Percentiles rank a stretch among this genome's conserved stretches.
These are phyloP conservation scores for Verticillium isaacii DNA, from an alignment of 2,329 filamentous ascomycete species.

Conservation along the genomic window DNA sequence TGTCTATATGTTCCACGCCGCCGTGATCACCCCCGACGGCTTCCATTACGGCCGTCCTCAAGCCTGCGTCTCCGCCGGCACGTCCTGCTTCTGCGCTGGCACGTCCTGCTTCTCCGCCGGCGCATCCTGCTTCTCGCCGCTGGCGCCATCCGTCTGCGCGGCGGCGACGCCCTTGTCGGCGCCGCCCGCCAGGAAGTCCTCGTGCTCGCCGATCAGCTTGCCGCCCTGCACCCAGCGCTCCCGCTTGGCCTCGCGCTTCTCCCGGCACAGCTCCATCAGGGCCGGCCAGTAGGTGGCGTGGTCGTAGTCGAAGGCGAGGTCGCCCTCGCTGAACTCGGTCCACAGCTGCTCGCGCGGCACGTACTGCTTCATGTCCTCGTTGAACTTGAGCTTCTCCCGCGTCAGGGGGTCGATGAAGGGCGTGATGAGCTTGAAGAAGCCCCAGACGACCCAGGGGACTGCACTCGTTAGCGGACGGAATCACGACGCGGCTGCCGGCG, in stretches of 20 bases:
- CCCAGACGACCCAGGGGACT: conserved; percentile 88
- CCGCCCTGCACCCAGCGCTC: conserved; percentile 77
- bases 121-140: neutral
- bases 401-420: conserved; percentile 96
- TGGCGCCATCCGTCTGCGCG: too few species aligned
- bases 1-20: neutral
- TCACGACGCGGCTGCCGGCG: neutral
- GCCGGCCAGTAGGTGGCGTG: conserved; percentile 87
- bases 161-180: neutral
- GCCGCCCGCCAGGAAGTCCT: conserved; percentile 78
- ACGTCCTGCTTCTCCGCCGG: neutral
- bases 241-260: conserved; percentile 57
- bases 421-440: conserved; percentile 94
- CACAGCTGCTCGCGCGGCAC: conserved; percentile 80
- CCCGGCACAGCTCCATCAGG: conserved; percentile 64
- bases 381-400: conserved; percentile 93
- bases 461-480: neutral
- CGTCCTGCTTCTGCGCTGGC: neutral
- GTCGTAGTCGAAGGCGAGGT: conserved; percentile 87
- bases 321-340: conserved; percentile 68
- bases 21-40: too few species aligned
- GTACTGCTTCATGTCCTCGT: conserved; percentile 81
- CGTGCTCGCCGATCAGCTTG: conserved; percentile 77
- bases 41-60: neutral
- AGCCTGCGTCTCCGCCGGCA: too few species aligned